Evolutionary conservation across 202 grass and related monocot genomes (phyloP), one percentile per base, ranked within the genome.

Genomic region (Bolboschoenoplectus hybrid): DNA sequence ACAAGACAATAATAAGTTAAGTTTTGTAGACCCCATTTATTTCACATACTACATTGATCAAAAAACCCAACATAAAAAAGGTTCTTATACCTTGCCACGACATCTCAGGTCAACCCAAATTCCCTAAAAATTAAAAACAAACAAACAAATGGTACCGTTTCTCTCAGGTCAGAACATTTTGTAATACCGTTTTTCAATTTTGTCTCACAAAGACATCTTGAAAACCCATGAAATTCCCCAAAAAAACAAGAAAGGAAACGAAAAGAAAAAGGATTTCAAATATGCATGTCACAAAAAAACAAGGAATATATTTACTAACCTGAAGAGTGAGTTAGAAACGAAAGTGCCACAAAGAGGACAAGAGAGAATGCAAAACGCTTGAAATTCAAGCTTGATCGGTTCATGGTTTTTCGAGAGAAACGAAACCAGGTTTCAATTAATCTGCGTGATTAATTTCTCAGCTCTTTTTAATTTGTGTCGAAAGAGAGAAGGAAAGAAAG

Each of bases 311-410:
- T 50, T 51, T 0, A 74, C 86, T 64, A 63, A 98, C 97, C 93
- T 86, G 93, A 86, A 6, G 85, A 82, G 11, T 77, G 39, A 63
- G 50, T 5, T 2, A 92, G 81, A 26, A 72, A 87, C 41, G 74
- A 92, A 84, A 91, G 36, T 60, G 84, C 55, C 43, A 89, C 39
- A 77, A 89, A 78, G 57, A 91, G 38, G 11, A 60, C 85, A 82
- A 89, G 44, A 84, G 73, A 71, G 74, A 75, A 34, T n/a, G 46
- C 61, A 60, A 72, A 38, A 43, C 44, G 82, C 68, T 36, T 8
- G 64, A 87, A 38, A 74, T 34, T 51, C 63, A 32, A 81, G 43
- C 64, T 46, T 71, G 34, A 57, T 69, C 63, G 40, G 20, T 67
- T 87, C 88, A 89, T 89, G 73, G 57, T 84, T 51, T 63, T 26